These are phyloP conservation scores for Avena eriantha DNA, from an alignment of 176 grass and related monocot species.

Conservation along the genomic window DNA sequence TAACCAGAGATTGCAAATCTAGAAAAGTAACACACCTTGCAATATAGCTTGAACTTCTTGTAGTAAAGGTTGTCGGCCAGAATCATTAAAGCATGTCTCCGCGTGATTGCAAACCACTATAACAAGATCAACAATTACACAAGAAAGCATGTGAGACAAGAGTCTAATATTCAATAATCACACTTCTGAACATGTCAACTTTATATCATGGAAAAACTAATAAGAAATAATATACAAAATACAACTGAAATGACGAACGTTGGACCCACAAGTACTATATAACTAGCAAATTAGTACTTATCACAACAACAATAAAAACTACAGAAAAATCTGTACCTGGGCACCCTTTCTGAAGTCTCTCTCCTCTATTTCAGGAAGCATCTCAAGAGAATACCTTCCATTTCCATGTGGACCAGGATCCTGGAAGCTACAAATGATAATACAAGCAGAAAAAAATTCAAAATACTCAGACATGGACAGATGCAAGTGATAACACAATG, in stretches of 20 bases:
- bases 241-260: conserved; percentile 10
- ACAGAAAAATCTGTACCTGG: conserved; percentile 62
- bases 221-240: conserved; percentile 37
- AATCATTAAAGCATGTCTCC: conserved; percentile 96
- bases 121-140: conserved; percentile 38
- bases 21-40: conserved; percentile 72
- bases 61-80: conserved; percentile 90
- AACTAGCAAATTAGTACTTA: conserved; percentile 27
- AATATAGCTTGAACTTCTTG: conserved; percentile 97
- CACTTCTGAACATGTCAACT: conserved; percentile 25
- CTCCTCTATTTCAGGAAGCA: conserved; percentile 85
- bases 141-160: conserved; percentile 32
- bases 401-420: conserved; percentile 98
- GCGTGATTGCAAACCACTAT: conserved; percentile 97
- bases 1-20: conserved; percentile 22
- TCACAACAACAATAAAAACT: conserved; percentile 8
- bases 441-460: conserved; percentile 36
- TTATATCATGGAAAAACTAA: background rate
- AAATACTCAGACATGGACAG: conserved; percentile 31
- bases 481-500: conserved; percentile 7
- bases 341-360: conserved; percentile 97
- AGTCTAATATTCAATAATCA: conserved; percentile 16
- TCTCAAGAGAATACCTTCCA: conserved; percentile 81
- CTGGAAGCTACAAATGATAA: conserved; percentile 72
- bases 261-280: conserved; percentile 18